These are phyloP conservation scores for Albatrellus ellisii DNA, from an alignment of 768 basidiomycete genomes.

Conservation along the genomic window DNA sequence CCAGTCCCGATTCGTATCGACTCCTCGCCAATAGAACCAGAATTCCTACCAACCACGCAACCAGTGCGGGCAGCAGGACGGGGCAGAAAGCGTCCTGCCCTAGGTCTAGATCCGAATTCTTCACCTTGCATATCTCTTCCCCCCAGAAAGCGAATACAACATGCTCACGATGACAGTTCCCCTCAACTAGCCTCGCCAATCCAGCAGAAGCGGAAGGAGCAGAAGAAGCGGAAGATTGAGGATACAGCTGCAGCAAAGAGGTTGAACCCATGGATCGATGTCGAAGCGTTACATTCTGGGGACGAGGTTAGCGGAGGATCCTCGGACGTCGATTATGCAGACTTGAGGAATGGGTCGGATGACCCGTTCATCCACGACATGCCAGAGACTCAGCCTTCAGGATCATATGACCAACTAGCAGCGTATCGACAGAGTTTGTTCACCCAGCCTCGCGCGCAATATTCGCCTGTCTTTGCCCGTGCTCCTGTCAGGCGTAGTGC, in stretches of 20 bases:
- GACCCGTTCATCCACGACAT: conserved; percentile 49
- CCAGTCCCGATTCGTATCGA: conserved; percentile 7
- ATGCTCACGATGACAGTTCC: conserved; percentile 8
- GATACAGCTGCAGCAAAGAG: conserved; percentile 23
- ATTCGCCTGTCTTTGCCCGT: conserved; percentile 40
- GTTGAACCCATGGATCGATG: conserved; percentile 40
- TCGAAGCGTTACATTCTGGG: conserved; percentile 68
- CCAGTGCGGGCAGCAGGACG: conserved; percentile 29
- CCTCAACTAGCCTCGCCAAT: neutral
- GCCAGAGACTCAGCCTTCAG: conserved; percentile 52
- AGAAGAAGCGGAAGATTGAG: conserved; percentile 19
- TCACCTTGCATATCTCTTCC: conserved; percentile 20
- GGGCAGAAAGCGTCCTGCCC: conserved; percentile 16
- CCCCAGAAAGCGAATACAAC: conserved; percentile 22
- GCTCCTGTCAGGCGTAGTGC: conserved; percentile 32
- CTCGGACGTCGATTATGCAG: conserved; percentile 38
- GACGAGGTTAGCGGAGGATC: conserved; percentile 60
- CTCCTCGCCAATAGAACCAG: neutral
- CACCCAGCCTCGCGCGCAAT: conserved; percentile 43
- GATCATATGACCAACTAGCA: conserved; percentile 61
- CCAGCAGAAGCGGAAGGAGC: conserved; percentile 16
- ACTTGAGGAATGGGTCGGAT: conserved; percentile 51
- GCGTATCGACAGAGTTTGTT: conserved; percentile 61
- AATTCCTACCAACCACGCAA: conserved; percentile 11
- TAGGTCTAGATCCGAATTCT: conserved; percentile 14